Evolutionary conservation across 225 moss, liverwort and hornwort species (phyloP), one percentile per base, ranked within the genome.

Genomic region (Pseudoscleropodium purum): DNA sequence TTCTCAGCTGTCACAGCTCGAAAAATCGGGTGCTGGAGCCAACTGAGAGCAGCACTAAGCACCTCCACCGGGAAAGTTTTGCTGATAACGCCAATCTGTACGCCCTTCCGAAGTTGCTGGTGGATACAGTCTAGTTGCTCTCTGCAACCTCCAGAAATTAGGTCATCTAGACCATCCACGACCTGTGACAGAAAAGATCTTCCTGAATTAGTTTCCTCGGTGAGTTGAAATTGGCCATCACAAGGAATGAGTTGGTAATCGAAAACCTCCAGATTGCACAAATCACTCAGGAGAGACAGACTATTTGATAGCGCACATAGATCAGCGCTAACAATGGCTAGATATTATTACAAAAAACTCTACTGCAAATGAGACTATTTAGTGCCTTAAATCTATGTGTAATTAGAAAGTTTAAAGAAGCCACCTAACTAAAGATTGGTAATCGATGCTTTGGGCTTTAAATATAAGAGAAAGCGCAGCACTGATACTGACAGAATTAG

Each of bases 101-200:
- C 88, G 65, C 93, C 90, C 87, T 91, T 88, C 73, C 75, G 89
- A 59, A 97, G 90, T 74, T 96, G 89, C 60, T 93, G 91, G 33
- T 90, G 92, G 60, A 97, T 90, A 73, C 86, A 94, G 65, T 87
- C 91, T 51, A 97, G 56, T 26, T 96, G 87, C 86, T 91, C 92
- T 89, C 84, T 76, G 70, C 91, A 93, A 23, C 95, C 95, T 64
- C 89, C 90, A 56, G 83, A 54, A 30, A 96, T 89, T 37, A 99
- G 89, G 49, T 96, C 94, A 85, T 94, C 93, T 86, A 99, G 68
- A 59, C 96, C 95, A 92, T 97, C 95, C 82, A 97, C 86, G 68
- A 95, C 95, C 98, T 98, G 92, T 76, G 76, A 45, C 72, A 64
- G 27, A 85, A 47, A 88, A 70, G 56, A 25, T 34, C 30, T 67